Percentiles rank a stretch among this genome's conserved stretches.
These are phyloP conservation scores for Sarocladium strictum DNA, from an alignment of 2,329 filamentous ascomycete species.

Conservation along the genomic window DNA sequence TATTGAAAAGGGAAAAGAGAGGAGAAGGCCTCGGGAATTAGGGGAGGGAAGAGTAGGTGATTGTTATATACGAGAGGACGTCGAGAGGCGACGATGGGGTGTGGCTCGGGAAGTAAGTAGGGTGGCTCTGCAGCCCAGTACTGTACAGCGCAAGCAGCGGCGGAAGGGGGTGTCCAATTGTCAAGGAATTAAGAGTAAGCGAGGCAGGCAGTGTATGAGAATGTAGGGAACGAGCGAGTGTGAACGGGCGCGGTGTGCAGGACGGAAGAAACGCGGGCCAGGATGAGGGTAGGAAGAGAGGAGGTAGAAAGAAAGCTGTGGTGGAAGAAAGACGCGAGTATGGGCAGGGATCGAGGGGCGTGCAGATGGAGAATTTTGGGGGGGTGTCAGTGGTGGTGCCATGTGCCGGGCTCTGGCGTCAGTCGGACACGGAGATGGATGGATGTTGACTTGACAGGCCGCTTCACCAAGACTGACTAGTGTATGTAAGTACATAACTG, in stretches of 20 bases:
- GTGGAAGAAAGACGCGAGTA: conserved; percentile 2
- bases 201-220: conserved; percentile 2
- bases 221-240: not conserved
- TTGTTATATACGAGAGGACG: conserved; percentile 5
- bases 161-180: not conserved
- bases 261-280: not conserved
- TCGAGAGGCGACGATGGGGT: not conserved
- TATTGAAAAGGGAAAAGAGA: conserved; percentile 26
- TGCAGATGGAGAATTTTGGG: not conserved
- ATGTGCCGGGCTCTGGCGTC: conserved; percentile 5
- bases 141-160: not conserved
- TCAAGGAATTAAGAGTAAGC: not conserved
- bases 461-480: too few species aligned
- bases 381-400: not conserved
- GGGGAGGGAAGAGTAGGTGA: not conserved
- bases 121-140: not conserved
- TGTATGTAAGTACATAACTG: too few species aligned
- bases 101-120: not conserved
- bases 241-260: not conserved
- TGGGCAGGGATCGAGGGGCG: not conserved
- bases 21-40: not conserved
- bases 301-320: not conserved
- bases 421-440: not conserved
- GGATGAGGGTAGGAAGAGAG: not conserved
- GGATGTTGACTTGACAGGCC: not conserved